These are phyloP conservation scores for Closterium sp. DNA, from an alignment of 139 green algal species.

Conservation along the genomic window DNA sequence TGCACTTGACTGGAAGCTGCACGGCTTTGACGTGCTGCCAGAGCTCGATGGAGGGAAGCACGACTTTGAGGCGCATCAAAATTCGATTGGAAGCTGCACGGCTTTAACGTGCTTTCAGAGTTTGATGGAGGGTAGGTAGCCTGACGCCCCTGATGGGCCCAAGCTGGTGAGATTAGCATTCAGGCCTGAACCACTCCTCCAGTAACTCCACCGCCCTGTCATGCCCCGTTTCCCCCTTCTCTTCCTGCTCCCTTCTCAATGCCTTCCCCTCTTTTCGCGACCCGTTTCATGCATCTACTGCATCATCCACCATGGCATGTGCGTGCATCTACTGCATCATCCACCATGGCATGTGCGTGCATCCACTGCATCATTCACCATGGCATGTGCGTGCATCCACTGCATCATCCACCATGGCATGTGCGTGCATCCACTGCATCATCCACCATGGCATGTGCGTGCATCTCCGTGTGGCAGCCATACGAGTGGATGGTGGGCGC, in stretches of 20 bases:
- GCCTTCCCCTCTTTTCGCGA: too few relatives aligned
- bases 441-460: neutral
- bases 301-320: too few relatives aligned
- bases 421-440: neutral
- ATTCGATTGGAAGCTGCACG: constrained; percentile 95
- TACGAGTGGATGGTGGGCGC: constrained; percentile 46
- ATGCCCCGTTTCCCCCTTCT: too few relatives aligned
- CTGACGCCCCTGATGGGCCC: too few relatives aligned
- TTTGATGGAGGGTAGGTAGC: too few relatives aligned
- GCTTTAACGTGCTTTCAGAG: constrained; percentile 80
- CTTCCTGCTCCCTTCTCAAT: too few relatives aligned
- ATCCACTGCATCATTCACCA: neutral
- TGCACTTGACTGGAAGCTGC: constrained; percentile 96
- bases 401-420: neutral
- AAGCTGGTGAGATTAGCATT: too few relatives aligned
- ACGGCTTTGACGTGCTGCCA: constrained; percentile 83
- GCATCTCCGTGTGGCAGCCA: constrained; percentile 10
- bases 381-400: neutral
- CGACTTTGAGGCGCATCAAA: too few relatives aligned
- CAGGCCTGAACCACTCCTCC: too few relatives aligned
- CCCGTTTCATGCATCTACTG: too few relatives aligned
- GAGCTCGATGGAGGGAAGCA: constrained; percentile 29
- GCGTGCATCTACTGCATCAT: neutral
- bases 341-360: neutral
- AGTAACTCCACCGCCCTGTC: too few relatives aligned